A percentile compares a stretch with the other conserved stretches of the same genome.
phyloP scores from a whole-genome alignment of 2,329 filamentous ascomycete genomes.

The Fusarium vanettenii region DNA sequence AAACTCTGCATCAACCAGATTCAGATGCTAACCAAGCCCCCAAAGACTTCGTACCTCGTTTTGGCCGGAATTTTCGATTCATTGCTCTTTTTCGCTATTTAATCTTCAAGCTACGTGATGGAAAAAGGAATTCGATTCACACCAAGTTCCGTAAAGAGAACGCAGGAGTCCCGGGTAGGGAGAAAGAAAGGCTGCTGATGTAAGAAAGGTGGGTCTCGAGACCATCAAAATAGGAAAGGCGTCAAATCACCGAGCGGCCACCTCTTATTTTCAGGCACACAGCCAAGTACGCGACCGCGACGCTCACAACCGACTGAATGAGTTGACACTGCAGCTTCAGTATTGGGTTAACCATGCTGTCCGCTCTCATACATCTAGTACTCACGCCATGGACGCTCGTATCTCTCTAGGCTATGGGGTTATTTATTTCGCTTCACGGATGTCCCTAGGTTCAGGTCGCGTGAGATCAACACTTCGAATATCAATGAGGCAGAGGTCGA shows the following conservation, averaged over 20 bases:
- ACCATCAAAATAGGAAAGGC: not conserved
- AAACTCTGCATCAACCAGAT: not conserved
- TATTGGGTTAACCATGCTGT: not conserved
- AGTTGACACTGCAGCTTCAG: not conserved
- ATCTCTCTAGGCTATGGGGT: slow-evolving; percentile 6
- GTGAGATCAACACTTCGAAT: not conserved
- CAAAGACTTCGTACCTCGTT: not conserved
- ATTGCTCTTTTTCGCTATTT: not conserved
- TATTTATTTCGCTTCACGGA: not conserved
- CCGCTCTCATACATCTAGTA: slow-evolving; percentile 4
- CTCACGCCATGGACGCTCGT: slow-evolving; percentile 1
- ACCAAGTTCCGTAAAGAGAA: too few species aligned
- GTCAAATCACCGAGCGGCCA: not conserved
- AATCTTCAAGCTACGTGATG: not conserved
- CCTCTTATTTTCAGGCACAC: not conserved
- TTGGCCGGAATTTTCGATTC: not conserved
- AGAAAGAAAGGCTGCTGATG: not conserved
- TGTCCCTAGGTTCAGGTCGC: not conserved
- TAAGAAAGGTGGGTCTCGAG: not conserved
- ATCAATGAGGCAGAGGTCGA: not conserved
- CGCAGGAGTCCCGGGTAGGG: not conserved
- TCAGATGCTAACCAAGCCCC: not conserved
- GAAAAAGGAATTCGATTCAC: too few species aligned
- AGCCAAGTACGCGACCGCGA: not conserved
- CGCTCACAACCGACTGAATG: not conserved